Base-by-base conservation (phyloP, 208 protist species). In the Trypanosoma theileri region DNA sequence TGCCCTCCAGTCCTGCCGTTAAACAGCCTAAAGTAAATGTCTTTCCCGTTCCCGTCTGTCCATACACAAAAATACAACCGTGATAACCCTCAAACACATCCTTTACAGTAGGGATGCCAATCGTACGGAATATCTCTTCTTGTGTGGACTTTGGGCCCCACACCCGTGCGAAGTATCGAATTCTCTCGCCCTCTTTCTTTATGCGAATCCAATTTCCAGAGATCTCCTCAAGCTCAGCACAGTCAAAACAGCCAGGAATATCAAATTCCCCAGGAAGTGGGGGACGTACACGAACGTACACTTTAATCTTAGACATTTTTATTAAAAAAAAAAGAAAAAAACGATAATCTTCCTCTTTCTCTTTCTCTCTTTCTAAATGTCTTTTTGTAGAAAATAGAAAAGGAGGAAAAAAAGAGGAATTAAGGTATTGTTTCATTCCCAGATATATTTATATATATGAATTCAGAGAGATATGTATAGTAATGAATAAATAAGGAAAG, bases 1-100 rank as follows among this genome's bases (percentile, higher is more conserved):
- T 66, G 3, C 70, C 70, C 40, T 75, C 67, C 3, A 66, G 1
- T 24, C 66, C 70, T 31, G 22, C 42, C 2, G 84, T 82, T 59
- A 85, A 80, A 24, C 89, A 88, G 66, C 88, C 82, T 95, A 98
- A 98, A 8, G 96, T 98, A 82, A 92, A 96, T 13, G 94, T 98
- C 81, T 98, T 98, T 14, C 96, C 96, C 9, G 94, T 97, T 26
- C 95, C 92, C 7, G 94, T 97, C 79, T 98, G 94, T 4, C 92
- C 91, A 66, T 97, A 97, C 40, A 91, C 87, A 80, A 97, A 91
- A 48, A 96, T 91, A n/a, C 88, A 93, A 50, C 85, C 91, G 74
- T 97, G 92, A 66, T 93, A 84, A 10, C 92, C 93, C 14, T 94
- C 81, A 73, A 94, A 41, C 94, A 79, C 12, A 95, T 85, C 31